phyloP scores from a whole-genome alignment of 768 basidiomycete genomes.

The Hericium coralloides region DNA sequence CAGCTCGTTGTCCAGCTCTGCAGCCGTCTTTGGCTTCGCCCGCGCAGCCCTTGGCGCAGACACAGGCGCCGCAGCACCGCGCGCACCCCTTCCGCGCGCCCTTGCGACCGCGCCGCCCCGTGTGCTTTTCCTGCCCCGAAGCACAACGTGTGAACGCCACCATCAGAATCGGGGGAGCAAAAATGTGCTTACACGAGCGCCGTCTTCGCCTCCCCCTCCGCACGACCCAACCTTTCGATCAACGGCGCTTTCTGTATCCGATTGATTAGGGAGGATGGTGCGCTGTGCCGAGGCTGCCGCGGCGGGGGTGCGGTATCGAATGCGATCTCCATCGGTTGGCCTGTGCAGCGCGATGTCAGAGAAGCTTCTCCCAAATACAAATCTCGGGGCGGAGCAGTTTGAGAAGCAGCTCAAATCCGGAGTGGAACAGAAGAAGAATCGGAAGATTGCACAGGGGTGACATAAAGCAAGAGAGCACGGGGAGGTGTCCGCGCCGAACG shows the following conservation, averaged over 20 bases:
- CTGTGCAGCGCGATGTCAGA: constrained; percentile 26
- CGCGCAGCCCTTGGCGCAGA: constrained; percentile 9
- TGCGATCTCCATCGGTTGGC: constrained; percentile 68
- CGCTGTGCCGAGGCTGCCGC: constrained; percentile 23
- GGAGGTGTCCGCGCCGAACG: background rate
- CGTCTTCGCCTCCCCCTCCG: constrained; percentile 24
- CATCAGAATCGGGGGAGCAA: no score
- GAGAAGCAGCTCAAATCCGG: no score
- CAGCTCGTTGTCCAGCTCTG: constrained; percentile 81
- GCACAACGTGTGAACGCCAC: no score
- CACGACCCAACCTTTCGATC: constrained; percentile 49
- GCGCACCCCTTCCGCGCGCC: constrained; percentile 24
- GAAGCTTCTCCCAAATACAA: no score
- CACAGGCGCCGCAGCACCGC: constrained; percentile 21
- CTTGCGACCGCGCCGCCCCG: constrained; percentile 2
- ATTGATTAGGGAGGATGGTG: constrained; percentile 52
- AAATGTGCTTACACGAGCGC: constrained; percentile 6
- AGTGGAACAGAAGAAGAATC: no score
- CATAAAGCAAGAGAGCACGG: no score
- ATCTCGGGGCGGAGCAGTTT: no score
- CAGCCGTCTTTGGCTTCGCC: constrained; percentile 62
- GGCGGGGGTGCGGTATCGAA: constrained; percentile 40
- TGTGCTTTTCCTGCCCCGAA: constrained; percentile 5
- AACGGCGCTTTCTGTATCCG: constrained; percentile 72
- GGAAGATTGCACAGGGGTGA: no score